These are phyloP conservation scores for Aurantiochytrium sp. DNA, from an alignment of 108 stramenopile species.

Conservation along the genomic window DNA sequence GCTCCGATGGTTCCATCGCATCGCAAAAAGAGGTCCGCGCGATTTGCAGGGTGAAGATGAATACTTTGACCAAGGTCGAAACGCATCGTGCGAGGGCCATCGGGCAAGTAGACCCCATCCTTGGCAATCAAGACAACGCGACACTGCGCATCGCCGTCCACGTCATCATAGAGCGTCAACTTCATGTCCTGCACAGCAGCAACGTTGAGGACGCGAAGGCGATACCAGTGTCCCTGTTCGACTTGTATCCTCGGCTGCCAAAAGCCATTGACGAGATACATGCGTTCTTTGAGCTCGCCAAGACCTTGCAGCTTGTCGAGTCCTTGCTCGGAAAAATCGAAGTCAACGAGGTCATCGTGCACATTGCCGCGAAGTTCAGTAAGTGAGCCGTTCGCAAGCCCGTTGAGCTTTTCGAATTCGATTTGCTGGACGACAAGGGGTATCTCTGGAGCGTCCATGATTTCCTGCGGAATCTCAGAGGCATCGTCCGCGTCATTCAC, in stretches of 20 bases:
- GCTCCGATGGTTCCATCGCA: background rate
- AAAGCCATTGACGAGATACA: background rate
- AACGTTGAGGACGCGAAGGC: background rate
- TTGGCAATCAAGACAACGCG: background rate
- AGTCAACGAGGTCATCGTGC: background rate
- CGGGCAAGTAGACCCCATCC: background rate
- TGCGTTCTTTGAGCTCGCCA: background rate
- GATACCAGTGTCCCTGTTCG: background rate
- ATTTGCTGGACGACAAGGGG: background rate
- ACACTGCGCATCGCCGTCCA: background rate
- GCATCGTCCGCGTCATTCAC: background rate
- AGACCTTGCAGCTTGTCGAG: background rate
- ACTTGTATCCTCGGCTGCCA: background rate
- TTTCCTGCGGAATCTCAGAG: background rate
- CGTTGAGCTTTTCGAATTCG: background rate
- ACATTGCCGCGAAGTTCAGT: background rate
- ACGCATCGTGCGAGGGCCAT: background rate
- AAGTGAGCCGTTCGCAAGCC: too few relatives aligned
- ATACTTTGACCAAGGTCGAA: background rate
- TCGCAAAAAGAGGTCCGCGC: background rate
- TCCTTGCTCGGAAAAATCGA: background rate
- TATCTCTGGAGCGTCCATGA: background rate
- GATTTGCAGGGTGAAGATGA: background rate
- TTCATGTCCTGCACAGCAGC: background rate
- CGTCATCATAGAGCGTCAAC: background rate